Evolutionary conservation across 495 filamentous ascomycete species (phyloP).

Genomic region (Evernia prunastri): DNA sequence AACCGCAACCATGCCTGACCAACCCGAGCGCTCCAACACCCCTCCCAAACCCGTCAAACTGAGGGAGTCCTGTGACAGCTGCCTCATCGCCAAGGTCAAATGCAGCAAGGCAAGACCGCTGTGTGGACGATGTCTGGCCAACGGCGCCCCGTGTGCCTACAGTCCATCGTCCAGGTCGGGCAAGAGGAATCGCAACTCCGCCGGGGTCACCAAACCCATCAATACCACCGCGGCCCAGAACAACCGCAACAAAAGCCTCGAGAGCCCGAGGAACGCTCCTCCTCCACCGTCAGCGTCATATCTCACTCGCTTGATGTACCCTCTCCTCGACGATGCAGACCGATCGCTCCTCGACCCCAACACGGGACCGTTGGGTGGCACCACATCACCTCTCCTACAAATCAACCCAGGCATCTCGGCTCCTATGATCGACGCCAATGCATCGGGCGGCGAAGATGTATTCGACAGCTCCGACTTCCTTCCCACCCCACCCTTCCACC

Average conservation of each 20-base stretch:
- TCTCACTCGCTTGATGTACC: conserved; percentile 18
- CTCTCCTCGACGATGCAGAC: conserved; percentile 15
- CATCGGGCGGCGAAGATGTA: conserved; percentile 1
- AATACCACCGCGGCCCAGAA: conserved; percentile 15
- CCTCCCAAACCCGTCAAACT: conserved; percentile 37
- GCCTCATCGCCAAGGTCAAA: conserved; percentile 50
- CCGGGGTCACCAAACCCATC: conserved; percentile 13
- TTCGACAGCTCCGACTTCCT: conserved; percentile 21
- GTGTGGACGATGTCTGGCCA: conserved; percentile 43
- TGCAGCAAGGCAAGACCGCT: conserved; percentile 46
- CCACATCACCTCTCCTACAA: conserved; percentile 15
- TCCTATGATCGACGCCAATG: neutral
- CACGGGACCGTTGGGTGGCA: conserved; percentile 11
- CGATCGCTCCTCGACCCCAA: conserved; percentile 16
- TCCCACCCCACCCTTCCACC: conserved; percentile 18
- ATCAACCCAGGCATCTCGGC: conserved; percentile 1
- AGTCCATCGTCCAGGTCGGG: conserved; percentile 45
- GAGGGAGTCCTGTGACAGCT: conserved; percentile 49
- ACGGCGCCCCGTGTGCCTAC: conserved; percentile 43
- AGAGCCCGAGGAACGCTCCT: conserved; percentile 7
- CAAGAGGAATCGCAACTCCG: conserved; percentile 26
- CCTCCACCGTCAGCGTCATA: conserved; percentile 16
- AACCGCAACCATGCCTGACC: conserved; percentile 14
- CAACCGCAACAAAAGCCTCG: conserved; percentile 9
- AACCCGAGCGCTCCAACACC: conserved; percentile 11